These are phyloP conservation scores for Plasmodium blacklocki DNA, from an alignment of 169 alveolate genomes.

Conservation along the genomic window DNA sequence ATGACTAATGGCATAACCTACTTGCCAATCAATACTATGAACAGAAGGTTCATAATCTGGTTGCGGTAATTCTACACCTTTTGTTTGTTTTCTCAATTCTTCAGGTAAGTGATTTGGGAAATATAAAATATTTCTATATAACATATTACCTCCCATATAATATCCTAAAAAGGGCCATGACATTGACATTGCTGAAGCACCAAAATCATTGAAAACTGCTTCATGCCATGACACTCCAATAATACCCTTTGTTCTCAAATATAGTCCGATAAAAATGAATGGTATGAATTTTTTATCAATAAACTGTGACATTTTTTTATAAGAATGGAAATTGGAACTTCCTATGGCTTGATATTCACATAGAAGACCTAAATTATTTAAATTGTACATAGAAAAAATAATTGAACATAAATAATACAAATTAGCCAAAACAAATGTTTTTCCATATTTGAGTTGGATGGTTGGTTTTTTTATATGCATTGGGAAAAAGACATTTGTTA, in stretches of 20 bases:
- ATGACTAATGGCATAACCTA: slow-evolving; percentile 11
- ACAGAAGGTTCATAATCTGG: slow-evolving; percentile 15
- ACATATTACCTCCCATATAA: slow-evolving; percentile 17
- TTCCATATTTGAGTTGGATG: slow-evolving; percentile 49
- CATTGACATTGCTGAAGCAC: background rate
- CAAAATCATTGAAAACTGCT: background rate
- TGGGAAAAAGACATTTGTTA: slow-evolving; percentile 50
- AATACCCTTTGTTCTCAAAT: no score
- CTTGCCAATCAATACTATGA: slow-evolving; percentile 1
- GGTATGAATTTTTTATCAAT: slow-evolving; percentile 40
- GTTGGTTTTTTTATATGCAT: slow-evolving; percentile 50
- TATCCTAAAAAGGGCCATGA: background rate
- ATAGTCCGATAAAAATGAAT: no score
- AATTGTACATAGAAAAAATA: slow-evolving; percentile 17
- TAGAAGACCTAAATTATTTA: slow-evolving; percentile 33
- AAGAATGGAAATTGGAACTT: slow-evolving; percentile 25
- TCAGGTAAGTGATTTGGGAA: slow-evolving; percentile 30
- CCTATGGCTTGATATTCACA: slow-evolving; percentile 64
- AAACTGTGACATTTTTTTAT: slow-evolving; percentile 22
- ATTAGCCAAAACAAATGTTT: slow-evolving; percentile 65
- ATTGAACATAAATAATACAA: slow-evolving; percentile 32
- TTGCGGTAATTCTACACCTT: background rate
- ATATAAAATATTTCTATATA: slow-evolving; percentile 7
- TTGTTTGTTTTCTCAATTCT: slow-evolving; percentile 38
- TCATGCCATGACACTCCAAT: no score